Conservation (phyloP, 164 flowering plant species). For the Dillenia turbinata region DNA sequence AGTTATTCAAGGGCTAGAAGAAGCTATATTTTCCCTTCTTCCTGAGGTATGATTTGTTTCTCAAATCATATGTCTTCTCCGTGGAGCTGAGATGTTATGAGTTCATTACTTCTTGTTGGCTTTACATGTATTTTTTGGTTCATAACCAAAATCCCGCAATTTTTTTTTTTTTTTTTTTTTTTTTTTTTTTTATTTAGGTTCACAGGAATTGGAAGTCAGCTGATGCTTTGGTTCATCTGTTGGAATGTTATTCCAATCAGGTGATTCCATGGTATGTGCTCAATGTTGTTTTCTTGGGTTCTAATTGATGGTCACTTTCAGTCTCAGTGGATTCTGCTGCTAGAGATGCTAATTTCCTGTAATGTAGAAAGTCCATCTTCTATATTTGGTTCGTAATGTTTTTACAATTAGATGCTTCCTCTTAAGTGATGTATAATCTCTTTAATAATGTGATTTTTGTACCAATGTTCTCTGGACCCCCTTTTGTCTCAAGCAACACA, state of each 20-base stretch:
- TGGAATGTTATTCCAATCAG: constrained; percentile 57
- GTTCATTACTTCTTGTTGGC: constrained; percentile 32
- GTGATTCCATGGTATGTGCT: constrained; percentile 69
- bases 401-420: no score
- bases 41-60: no score
- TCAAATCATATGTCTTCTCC: no score
- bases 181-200: constrained; percentile 33
- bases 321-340: no score
- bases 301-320: not conserved
- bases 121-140: constrained; percentile 34
- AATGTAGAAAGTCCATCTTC: no score
- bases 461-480: no score
- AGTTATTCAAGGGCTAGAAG: constrained; percentile 54
- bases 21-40: constrained; percentile 30
- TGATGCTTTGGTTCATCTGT: constrained; percentile 33
- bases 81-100: no score
- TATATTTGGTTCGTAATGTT: no score
- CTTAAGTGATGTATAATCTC: no score
- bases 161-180: not conserved
- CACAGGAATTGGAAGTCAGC: constrained; percentile 38
- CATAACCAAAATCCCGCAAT: not conserved
- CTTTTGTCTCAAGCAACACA: no score
- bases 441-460: no score
- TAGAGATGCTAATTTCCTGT: no score
- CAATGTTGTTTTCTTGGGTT: not conserved